Evolutionary conservation across 352 stramenopile genomes (phyloP).

Genomic region (Thalassiosira hispida): DNA sequence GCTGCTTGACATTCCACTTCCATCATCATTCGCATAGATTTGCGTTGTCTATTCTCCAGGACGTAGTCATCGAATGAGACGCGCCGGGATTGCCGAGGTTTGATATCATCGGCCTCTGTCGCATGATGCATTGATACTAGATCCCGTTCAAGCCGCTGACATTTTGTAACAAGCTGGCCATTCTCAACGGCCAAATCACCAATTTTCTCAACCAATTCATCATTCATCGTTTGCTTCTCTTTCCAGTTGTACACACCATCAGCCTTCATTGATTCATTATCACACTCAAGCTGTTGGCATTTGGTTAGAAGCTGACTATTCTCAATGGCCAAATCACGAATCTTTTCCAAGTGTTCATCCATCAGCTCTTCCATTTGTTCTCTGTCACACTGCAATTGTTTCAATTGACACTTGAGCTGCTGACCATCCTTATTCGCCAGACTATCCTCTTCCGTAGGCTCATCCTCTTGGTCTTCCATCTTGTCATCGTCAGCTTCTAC

Average conservation of each 20-base stretch:
- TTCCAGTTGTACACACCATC: not conserved
- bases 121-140: conserved; percentile 11
- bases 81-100: no score
- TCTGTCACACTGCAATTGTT: conserved; percentile 14
- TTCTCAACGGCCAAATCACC: conserved; percentile 27
- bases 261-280: not conserved
- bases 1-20: conserved; percentile 9
- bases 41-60: not conserved
- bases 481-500: no score
- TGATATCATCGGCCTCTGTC: no score
- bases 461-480: not conserved
- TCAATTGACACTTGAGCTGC: not conserved
- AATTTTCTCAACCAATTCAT: conserved; percentile 20
- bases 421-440: not conserved
- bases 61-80: no score
- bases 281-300: no score
- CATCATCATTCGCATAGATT: not conserved
- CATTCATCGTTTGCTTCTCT: conserved; percentile 2
- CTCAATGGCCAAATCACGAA: not conserved
- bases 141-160: conserved; percentile 15
- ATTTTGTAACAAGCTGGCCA: conserved; percentile 4
- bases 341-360: not conserved
- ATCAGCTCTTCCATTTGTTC: conserved; percentile 15
- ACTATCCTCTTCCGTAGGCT: not conserved
- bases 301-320: no score